Evolutionary conservation across 441 rosid genomes (phyloP), one percentile per base, ranked within the genome.

Genomic region (Gossypium aridum): DNA sequence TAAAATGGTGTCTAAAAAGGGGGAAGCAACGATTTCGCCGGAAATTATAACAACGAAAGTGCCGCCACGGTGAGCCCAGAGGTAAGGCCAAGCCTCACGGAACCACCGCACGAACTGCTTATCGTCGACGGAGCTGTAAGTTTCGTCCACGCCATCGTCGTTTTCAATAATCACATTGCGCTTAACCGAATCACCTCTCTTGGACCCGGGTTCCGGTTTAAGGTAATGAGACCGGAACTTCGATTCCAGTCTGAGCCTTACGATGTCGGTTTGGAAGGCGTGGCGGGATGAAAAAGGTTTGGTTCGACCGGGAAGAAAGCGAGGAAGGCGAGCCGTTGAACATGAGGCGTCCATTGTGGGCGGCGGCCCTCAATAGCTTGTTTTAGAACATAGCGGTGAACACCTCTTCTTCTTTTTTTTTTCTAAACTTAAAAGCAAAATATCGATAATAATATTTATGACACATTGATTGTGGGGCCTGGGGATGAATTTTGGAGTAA

Each of bases 41-140:
- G 97, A 89, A 77, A 95, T 80, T 64, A 92, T 76, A 43, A 90
- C 95, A 34, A 93, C 92, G 73, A 93, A 95, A 25, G 93, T 89
- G 43, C 90, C 80, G 22, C 93, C 96, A 62, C 97, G 79, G 73
- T 91, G 89, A 0, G 97, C 98, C 88, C 91, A 89, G 37, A 92
- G 74, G 80, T 90, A 94, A 8, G 97, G 97, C 96, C 98, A 94
- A 0, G 97, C 98, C 83, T 94, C 97, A 19, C 92, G 90, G 70
- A 94, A 94, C 97, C 97, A 91, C 84, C 85, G 77, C 61, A 90
- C 98, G 76, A 92, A 94, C 64, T 83, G 95, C 76, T 84, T 75
- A 67, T 90, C 92, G 61, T 83, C 90, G 12, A 76, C 78, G 14
- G 78, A 43, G 53, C 73, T 71, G 64, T 75, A 75, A 69, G n/a